Percentiles rank a stretch among this genome's conserved stretches.
phyloP scores from a whole-genome alignment of 2,329 filamentous ascomycete genomes.

The Trichoderma sp. region DNA sequence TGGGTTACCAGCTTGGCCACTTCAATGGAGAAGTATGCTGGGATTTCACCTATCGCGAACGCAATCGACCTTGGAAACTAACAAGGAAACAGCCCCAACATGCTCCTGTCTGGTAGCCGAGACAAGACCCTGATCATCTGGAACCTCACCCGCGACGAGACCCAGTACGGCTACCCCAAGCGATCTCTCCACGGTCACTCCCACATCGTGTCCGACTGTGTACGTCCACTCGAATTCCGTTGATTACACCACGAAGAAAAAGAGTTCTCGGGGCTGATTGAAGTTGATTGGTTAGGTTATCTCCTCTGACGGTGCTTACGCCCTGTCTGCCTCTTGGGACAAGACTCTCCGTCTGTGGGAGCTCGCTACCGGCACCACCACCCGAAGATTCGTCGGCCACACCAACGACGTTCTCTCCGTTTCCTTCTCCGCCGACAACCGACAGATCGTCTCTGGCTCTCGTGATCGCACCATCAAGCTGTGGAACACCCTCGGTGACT shows the following conservation, averaged over 20 bases:
- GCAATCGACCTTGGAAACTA: slow-evolving; percentile 28
- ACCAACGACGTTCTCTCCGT: slow-evolving; percentile 99
- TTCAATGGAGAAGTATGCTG: slow-evolving; percentile 92
- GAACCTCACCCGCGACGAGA: slow-evolving; percentile 99
- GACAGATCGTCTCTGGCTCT: slow-evolving; percentile 98
- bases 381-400: slow-evolving; percentile 98
- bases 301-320: slow-evolving; percentile 98
- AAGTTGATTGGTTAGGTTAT: slow-evolving; percentile 70
- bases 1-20: slow-evolving; percentile 99
- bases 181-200: slow-evolving; percentile 98
- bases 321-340: slow-evolving; percentile 98
- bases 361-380: slow-evolving; percentile 95
- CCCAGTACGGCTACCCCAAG: slow-evolving; percentile 98
- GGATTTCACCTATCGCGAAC: not conserved
- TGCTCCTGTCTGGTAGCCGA: slow-evolving; percentile 96
- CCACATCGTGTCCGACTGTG: slow-evolving; percentile 99
- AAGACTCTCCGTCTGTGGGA: slow-evolving; percentile 99
- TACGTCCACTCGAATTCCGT: slow-evolving; percentile 59
- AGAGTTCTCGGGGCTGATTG: slow-evolving; percentile 32
- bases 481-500: slow-evolving; percentile 99
- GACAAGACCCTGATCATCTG: slow-evolving; percentile 99
- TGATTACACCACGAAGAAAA: not conserved
- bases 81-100: slow-evolving; percentile 76
- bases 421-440: slow-evolving; percentile 99
- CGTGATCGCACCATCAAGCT: slow-evolving; percentile 99